Base-by-base conservation (phyloP, 140 eudicot genomes). In the Oenanthe javanica region DNA sequence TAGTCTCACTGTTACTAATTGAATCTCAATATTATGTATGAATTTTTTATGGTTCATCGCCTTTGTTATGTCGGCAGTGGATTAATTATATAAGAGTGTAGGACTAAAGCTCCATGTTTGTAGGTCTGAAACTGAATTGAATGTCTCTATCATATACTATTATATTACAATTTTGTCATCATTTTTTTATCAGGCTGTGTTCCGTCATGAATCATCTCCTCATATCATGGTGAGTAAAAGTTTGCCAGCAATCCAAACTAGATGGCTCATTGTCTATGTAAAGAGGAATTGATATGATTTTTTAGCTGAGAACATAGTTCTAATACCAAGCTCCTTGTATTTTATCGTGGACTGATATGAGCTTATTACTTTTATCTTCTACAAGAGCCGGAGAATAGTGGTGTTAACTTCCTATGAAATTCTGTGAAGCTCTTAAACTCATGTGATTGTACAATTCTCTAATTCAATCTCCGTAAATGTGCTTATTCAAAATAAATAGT, bases 1-100 rank as follows among this genome's bases (percentile, higher is more conserved):
- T 46, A 25, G 38, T 73, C 72, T 70, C 7, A 31, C 18, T 43
- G 87, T 85, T 86, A 83, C 40, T 84, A 21, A 70, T 50, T 79
- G 49, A 40, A 36, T 43, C 16, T 9, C 31, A 42, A 0, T 42
- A 18, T 40, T 72, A 21, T 43, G 52, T 72, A 2, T 0, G 2
- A 67, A 46, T 16, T 15, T 43, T 70, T 36, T 19, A 74, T 74
- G 18, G 36, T 74, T 74, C 57, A 74, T 18, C 19, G 7, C 8
- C 15, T 50, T n/a, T 47, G 23, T 15, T 52, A 21, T 72, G 48
- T 72, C 21, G n/a, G 14, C 52, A 72, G 14, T 7, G 15, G 8
- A 74, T 9, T 11, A 45, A 66, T 66, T 31, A 67, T 67, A 11
- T 67, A 7, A 31, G 36, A 31, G 36, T 21, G 69, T 12, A 67